A percentile compares a stretch with the other conserved stretches of the same genome.
phyloP scores from a whole-genome alignment of 768 basidiomycete species.

The Lepiota venenata region DNA sequence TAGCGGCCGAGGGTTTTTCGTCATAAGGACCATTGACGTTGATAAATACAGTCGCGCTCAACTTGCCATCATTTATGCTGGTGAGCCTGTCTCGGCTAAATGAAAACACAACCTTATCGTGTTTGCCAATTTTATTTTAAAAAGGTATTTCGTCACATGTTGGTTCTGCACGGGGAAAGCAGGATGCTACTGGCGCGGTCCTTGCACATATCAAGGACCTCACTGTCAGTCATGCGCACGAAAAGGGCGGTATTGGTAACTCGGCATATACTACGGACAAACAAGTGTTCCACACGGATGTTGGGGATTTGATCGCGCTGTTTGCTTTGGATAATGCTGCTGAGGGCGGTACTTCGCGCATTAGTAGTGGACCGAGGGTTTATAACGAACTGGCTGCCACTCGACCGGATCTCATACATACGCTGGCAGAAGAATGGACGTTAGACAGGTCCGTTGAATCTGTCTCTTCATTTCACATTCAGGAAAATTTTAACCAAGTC shows the following conservation, averaged over 20 bases:
- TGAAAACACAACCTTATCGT: not conserved
- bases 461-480: not conserved
- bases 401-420: slow-evolving; percentile 40
- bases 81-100: slow-evolving; percentile 18
- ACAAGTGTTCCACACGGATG: slow-evolving; percentile 48
- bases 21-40: slow-evolving; percentile 41
- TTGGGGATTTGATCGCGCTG: slow-evolving; percentile 42
- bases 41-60: slow-evolving; percentile 37
- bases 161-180: slow-evolving; percentile 38
- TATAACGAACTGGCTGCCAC: slow-evolving; percentile 46
- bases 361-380: slow-evolving; percentile 39
- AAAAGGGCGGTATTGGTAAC: slow-evolving; percentile 38
- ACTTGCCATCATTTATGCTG: slow-evolving; percentile 41
- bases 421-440: slow-evolving; percentile 38
- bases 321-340: slow-evolving; percentile 39
- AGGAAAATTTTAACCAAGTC: not conserved
- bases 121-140: not conserved
- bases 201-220: slow-evolving; percentile 47
- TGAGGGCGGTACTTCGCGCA: slow-evolving; percentile 41
- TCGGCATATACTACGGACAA: slow-evolving; percentile 47
- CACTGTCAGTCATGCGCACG: slow-evolving; percentile 36
- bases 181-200: slow-evolving; percentile 40
- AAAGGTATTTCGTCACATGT: slow-evolving; percentile 47
- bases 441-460: slow-evolving; percentile 30
- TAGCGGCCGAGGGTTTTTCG: slow-evolving; percentile 45